Percentiles rank a stretch among this genome's conserved stretches.
Conservation (phyloP, 2,329 filamentous ascomycete species). For the Hypoxylon sp. region DNA sequence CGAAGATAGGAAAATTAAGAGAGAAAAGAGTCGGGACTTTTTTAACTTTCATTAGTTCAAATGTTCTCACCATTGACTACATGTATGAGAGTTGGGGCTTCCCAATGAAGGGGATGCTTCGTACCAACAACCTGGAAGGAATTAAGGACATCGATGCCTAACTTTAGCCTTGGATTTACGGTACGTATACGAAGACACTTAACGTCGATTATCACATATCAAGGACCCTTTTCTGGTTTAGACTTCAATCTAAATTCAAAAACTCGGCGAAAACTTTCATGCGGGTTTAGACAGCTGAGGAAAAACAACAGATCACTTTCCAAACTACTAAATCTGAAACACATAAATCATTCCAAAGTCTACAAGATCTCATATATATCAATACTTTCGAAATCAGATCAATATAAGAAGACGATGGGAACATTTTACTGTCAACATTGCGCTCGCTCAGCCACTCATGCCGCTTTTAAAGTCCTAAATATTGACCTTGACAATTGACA, state of each 20-base stretch:
- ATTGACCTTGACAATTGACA: neutral
- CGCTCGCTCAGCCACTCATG: conserved; percentile 17
- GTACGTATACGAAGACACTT: no score
- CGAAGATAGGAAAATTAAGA: conserved; percentile 4
- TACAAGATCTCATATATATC: conserved; percentile 20
- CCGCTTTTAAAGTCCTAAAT: conserved; percentile 19
- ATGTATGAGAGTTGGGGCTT: conserved; percentile 12
- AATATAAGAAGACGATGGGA: neutral
- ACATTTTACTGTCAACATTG: conserved; percentile 1
- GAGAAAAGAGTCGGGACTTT: conserved; percentile 11
- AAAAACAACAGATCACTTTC: conserved; percentile 28
- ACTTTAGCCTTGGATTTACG: no score
- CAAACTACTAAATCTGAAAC: conserved; percentile 31
- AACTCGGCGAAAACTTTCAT: neutral
- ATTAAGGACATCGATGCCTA: neutral
- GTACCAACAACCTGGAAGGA: conserved; percentile 2
- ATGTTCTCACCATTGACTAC: neutral
- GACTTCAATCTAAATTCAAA: conserved; percentile 13
- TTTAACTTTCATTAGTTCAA: neutral
- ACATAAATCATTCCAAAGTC: conserved; percentile 18
- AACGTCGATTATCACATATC: conserved; percentile 11
- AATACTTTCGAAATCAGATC: neutral
- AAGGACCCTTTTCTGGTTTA: conserved; percentile 28
- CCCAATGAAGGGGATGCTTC: neutral
- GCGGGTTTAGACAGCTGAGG: conserved; percentile 3